phyloP scores from a whole-genome alignment of 129 eudicot species.

The Artemisia argyi region DNA sequence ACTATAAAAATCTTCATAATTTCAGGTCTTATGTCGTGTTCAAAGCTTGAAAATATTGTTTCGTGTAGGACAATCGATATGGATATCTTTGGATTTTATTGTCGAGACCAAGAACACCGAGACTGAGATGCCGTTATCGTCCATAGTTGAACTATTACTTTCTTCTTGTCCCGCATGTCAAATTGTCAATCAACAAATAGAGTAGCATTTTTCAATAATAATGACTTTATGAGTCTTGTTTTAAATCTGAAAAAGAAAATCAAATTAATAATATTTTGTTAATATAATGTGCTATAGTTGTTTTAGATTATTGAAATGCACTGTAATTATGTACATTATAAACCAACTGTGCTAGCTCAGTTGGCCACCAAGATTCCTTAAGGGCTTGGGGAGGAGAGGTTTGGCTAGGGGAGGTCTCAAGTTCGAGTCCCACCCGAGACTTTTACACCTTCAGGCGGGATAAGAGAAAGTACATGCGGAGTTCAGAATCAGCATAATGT shows the following conservation, averaged over 20 bases:
- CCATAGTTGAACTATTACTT: conserved; percentile 23
- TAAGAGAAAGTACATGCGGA: too few relatives aligned
- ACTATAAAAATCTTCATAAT: neutral
- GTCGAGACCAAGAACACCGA: conserved; percentile 17
- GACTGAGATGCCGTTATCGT: conserved; percentile 13
- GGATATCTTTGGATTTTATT: conserved; percentile 19
- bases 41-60: conserved; percentile 5
- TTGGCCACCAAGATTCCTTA: too few relatives aligned
- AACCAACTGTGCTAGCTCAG: too few relatives aligned
- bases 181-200: neutral
- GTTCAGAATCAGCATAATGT: too few relatives aligned
- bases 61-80: neutral
- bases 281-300: too few relatives aligned
- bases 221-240: neutral
- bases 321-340: too few relatives aligned
- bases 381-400: too few relatives aligned
- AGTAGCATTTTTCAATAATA: neutral
- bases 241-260: neutral
- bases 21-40: neutral
- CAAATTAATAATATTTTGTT: too few relatives aligned
- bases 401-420: too few relatives aligned
- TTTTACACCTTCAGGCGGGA: too few relatives aligned
- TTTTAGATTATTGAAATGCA: too few relatives aligned
- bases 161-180: neutral
- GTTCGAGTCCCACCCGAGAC: too few relatives aligned